Evolutionary conservation across 164 flowering plant species (phyloP).

Genomic region (Stephania cephalantha): DNA sequence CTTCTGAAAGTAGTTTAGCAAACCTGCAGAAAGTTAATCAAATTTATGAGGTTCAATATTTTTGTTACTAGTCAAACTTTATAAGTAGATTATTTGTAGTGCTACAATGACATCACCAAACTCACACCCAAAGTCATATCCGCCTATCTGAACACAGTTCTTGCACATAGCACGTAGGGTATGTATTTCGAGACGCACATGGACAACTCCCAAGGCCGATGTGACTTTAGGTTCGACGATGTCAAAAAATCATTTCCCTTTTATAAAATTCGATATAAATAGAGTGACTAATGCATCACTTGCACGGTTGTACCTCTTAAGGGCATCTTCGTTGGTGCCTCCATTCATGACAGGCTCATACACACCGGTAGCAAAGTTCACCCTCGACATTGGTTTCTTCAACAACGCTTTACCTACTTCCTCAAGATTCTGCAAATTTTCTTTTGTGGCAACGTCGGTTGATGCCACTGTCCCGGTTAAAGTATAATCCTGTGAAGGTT

Average conservation of each 20-base stretch:
- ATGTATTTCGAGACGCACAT: too few relatives aligned
- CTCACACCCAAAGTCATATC: too few relatives aligned
- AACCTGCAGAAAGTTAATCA: slow-evolving; percentile 19
- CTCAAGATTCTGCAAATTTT: slow-evolving; percentile 31
- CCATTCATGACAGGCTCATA: slow-evolving; percentile 17
- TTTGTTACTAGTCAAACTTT: too few relatives aligned
- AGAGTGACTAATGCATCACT: background rate
- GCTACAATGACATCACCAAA: too few relatives aligned
- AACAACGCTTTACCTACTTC: slow-evolving; percentile 29
- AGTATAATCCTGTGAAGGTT: slow-evolving; percentile 20
- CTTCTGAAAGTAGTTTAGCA: slow-evolving; percentile 26
- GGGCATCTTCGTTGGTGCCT: slow-evolving; percentile 33
- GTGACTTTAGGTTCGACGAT: too few relatives aligned
- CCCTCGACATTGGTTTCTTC: slow-evolving; percentile 31
- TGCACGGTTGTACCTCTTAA: slow-evolving; percentile 21
- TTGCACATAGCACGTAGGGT: too few relatives aligned
- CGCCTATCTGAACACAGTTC: too few relatives aligned
- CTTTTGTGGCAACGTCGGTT: slow-evolving; percentile 23
- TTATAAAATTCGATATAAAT: too few relatives aligned
- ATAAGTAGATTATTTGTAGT: too few relatives aligned
- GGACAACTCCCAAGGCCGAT: too few relatives aligned
- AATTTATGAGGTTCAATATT: background rate
- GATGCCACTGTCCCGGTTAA: slow-evolving; percentile 23
- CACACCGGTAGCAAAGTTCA: slow-evolving; percentile 29
- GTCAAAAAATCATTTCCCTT: too few relatives aligned